Base-by-base conservation (phyloP, 805 yeast genomes). In the Metschnikowia koreensis region DNA sequence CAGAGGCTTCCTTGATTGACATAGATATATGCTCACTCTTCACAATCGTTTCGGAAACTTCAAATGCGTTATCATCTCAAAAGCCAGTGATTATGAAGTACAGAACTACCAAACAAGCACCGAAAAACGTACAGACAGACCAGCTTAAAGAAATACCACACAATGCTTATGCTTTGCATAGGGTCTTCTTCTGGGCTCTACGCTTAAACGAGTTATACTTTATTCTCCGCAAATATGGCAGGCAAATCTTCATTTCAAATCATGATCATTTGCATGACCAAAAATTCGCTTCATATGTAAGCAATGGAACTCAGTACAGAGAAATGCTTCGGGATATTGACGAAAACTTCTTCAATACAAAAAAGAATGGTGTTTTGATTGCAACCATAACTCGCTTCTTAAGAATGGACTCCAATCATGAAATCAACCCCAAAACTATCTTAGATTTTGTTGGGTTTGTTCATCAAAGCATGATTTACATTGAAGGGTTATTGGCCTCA, bases 121-220 rank as follows among this genome's bases (percentile, higher is more conserved):
- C 60, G 4, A 55, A 45, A 26, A 43, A 37, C 8, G 31, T 38
- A 6, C 58, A 55, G 11, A 54, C 50, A 26, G 16, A 41, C 11
- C 48, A 43, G 22, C 49, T 59, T 38, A 42, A 46, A 9, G 41
- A 27, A 7, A 28, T 74, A 1, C 74, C 76, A 4, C 57, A 62
- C 45, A 68, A 73, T 69, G 60, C 66, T n/a, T 71, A 66, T 52
- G 63, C 80, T 0, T 59, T 80, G 39, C 86, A 82, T 57, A 68
- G 78, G 51, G 65, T 80, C 4, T 72, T 80, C 51, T 70, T 79
- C 7, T 55, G 75, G 48, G 66, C 81, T 5, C 58, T 80, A 36
- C 66, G 81, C 44, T 60, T 79, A 40, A 81, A 83, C 41, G 85
- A 81, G 57, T 49, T 81, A 33, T 81, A 80, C 58, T 69, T 76